Evolutionary conservation across 2,329 filamentous ascomycete genomes (phyloP).

Genomic region (Fusarium torreyae): DNA sequence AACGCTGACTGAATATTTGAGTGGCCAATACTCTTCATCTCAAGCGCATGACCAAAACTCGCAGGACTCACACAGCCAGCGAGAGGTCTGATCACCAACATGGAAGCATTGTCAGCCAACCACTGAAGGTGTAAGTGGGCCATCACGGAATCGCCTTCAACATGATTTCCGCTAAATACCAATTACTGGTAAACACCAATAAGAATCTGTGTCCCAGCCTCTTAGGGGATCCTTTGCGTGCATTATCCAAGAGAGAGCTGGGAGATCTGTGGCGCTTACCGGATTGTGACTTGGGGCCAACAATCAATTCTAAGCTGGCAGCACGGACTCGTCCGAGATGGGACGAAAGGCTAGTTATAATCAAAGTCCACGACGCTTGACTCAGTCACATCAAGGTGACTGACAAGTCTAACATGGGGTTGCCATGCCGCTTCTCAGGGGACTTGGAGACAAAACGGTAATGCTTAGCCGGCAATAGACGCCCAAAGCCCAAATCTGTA

Average conservation of each 20-base stretch:
- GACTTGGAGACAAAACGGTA: slow-evolving; percentile 10
- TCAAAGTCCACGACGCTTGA: slow-evolving; percentile 33
- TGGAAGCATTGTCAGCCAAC: slow-evolving; percentile 5
- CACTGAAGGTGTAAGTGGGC: slow-evolving; percentile 11
- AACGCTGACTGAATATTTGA: neutral
- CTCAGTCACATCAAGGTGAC: slow-evolving; percentile 31
- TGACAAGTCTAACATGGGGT: slow-evolving; percentile 5
- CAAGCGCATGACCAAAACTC: slow-evolving; percentile 7
- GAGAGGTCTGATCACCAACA: slow-evolving; percentile 33
- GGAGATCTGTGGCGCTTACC: slow-evolving; percentile 34
- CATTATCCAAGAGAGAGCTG: slow-evolving; percentile 5
- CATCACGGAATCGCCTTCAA: slow-evolving; percentile 9
- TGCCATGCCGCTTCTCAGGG: neutral
- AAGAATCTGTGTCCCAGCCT: slow-evolving; percentile 14
- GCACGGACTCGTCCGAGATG: slow-evolving; percentile 16
- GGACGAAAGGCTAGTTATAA: slow-evolving; percentile 7
- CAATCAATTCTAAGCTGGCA: neutral
- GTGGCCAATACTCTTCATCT: neutral
- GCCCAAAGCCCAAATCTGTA: neutral
- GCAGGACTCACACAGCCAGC: neutral
- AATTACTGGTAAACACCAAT: slow-evolving; percentile 24
- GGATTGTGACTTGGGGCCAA: slow-evolving; percentile 1
- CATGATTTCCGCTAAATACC: neutral
- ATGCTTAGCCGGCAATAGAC: slow-evolving; percentile 19
- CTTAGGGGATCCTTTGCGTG: neutral